phyloP scores from a whole-genome alignment of 441 rosid genomes.

The Capsella rubella region DNA sequence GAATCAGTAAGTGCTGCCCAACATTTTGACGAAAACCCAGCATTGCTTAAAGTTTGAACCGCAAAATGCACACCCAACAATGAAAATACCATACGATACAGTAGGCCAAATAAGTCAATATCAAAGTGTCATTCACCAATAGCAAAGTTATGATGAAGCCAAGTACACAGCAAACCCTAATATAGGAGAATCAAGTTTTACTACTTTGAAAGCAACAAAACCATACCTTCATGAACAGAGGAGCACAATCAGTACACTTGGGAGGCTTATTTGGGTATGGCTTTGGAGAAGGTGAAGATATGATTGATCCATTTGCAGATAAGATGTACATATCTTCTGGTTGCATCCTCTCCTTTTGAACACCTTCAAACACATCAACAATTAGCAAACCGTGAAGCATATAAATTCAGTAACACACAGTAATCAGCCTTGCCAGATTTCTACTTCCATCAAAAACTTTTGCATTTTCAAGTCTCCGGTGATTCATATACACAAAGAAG shows the following conservation, averaged over 20 bases:
- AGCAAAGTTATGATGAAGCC: neutral
- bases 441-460: neutral
- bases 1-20: neutral
- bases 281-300: slow-evolving; percentile 82
- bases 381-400: slow-evolving; percentile 1
- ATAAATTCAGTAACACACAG: neutral
- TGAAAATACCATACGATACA: neutral
- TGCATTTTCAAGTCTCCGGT: neutral
- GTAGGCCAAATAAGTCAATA: neutral
- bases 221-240: slow-evolving; percentile 86
- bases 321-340: slow-evolving; percentile 93
- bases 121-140: neutral
- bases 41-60: neutral
- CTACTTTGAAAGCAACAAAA: neutral
- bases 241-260: slow-evolving; percentile 95
- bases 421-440: neutral
- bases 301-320: slow-evolving; percentile 65
- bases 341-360: slow-evolving; percentile 99
- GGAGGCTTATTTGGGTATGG: slow-evolving; percentile 91
- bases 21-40: neutral
- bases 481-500: neutral
- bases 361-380: slow-evolving; percentile 60
- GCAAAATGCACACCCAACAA: neutral
- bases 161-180: neutral
- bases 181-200: neutral